phyloP scores from a whole-genome alignment of 1,284 basidiomycete species.

The Mycosarcoma mackinlayi region DNA sequence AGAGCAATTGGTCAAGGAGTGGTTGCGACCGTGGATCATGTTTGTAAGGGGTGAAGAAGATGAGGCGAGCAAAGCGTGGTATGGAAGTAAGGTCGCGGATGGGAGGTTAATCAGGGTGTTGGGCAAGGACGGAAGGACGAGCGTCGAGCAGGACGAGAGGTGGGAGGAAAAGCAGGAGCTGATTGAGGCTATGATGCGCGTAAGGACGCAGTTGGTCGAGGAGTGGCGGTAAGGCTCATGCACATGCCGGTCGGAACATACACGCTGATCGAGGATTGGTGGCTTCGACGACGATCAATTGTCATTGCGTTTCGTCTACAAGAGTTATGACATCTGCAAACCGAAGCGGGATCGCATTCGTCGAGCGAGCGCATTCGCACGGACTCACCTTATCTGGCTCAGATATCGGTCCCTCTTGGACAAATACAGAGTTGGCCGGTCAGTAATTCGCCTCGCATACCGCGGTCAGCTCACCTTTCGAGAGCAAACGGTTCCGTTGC shows the following conservation, averaged over 20 bases:
- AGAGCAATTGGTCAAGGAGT: slow-evolving; percentile 14
- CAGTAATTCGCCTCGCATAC: neutral
- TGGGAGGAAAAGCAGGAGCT: slow-evolving; percentile 31
- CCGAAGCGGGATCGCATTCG: neutral
- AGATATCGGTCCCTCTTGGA: no score
- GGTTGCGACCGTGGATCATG: slow-evolving; percentile 19
- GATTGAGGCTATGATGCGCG: slow-evolving; percentile 19
- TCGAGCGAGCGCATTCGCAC: neutral
- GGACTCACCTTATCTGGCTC: slow-evolving; percentile 1
- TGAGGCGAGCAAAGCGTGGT: slow-evolving; percentile 16
- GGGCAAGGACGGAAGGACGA: slow-evolving; percentile 9
- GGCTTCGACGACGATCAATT: no score
- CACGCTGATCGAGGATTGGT: no score
- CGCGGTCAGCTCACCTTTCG: neutral
- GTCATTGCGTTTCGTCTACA: slow-evolving; percentile 16
- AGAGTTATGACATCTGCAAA: neutral
- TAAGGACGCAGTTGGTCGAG: slow-evolving; percentile 24
- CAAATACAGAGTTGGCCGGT: neutral
- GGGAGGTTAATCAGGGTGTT: slow-evolving; percentile 15
- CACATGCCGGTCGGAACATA: no score
- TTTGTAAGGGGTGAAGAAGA: slow-evolving; percentile 28
- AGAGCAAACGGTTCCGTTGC: no score
- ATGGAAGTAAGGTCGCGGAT: slow-evolving; percentile 8
- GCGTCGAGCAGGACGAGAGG: slow-evolving; percentile 15
- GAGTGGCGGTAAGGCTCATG: neutral